These are phyloP conservation scores for Yarrowia alimentaria DNA, from an alignment of 805 yeast species.

Conservation along the genomic window DNA sequence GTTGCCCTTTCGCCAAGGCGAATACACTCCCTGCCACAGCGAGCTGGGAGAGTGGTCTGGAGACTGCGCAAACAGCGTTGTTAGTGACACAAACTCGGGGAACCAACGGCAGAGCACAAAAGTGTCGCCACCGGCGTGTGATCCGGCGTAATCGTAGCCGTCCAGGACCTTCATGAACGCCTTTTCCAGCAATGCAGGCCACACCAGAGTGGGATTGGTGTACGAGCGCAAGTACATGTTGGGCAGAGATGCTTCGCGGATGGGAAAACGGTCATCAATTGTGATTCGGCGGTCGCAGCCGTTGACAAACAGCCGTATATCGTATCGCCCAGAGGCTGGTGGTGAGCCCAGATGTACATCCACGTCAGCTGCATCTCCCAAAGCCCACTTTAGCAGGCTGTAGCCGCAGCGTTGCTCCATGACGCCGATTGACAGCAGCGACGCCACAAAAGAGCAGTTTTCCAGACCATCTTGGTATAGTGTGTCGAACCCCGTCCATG, in stretches of 20 bases:
- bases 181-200: conserved; percentile 79
- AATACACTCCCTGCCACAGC: conserved; percentile 42
- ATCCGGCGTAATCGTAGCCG: conserved; percentile 66
- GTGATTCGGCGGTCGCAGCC: conserved; percentile 52
- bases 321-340: conserved; percentile 39
- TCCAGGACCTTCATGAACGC: conserved; percentile 64
- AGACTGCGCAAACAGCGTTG: too few species aligned
- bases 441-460: conserved; percentile 75
- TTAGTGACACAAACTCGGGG: conserved; percentile 54
- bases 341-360: conserved; percentile 29
- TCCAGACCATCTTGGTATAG: conserved; percentile 39
- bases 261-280: conserved; percentile 51
- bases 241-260: conserved; percentile 28
- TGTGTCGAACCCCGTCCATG: conserved; percentile 21
- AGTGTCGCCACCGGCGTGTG: conserved; percentile 72
- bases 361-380: conserved; percentile 34
- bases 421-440: conserved; percentile 53
- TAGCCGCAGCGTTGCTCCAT: conserved; percentile 31
- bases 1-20: conserved; percentile 39
- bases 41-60: conserved; percentile 28
- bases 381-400: conserved; percentile 32
- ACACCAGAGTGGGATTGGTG: conserved; percentile 41
- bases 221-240: conserved; percentile 43
- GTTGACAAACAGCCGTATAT: conserved; percentile 49
- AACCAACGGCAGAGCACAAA: conserved; percentile 67